These are phyloP conservation scores for Klebsormidium nitens DNA, from an alignment of 139 green algal genomes.

Conservation along the genomic window DNA sequence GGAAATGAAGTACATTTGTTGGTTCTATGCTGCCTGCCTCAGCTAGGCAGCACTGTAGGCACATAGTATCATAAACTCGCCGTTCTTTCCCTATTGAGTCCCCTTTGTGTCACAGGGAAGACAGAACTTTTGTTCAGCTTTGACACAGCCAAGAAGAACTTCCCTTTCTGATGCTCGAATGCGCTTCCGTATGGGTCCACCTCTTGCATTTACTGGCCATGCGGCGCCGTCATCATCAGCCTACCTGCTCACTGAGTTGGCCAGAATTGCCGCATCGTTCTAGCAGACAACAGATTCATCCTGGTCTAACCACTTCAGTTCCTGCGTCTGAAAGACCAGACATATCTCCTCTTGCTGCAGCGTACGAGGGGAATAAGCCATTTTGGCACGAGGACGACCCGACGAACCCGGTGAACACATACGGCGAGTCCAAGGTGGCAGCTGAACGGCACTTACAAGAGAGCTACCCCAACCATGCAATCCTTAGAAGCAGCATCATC, in stretches of 20 bases:
- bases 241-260: background rate
- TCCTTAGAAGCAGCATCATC: slow-evolving; percentile 68
- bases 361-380: slow-evolving; percentile 22
- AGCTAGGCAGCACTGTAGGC: background rate
- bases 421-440: slow-evolving; percentile 66
- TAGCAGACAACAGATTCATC: background rate
- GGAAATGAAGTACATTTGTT: background rate
- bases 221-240: background rate
- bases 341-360: slow-evolving; percentile 9
- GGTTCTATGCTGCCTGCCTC: background rate
- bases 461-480: slow-evolving; percentile 46
- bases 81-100: background rate
- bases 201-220: background rate
- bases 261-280: background rate
- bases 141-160: background rate
- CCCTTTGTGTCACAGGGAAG: no score
- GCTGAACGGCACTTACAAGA: no score
- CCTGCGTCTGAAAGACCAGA: background rate
- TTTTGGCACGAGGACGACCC: slow-evolving; percentile 47
- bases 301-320: slow-evolving; percentile 3
- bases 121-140: no score
- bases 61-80: background rate
- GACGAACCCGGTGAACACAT: slow-evolving; percentile 63
- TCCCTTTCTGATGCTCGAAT: background rate
- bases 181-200: background rate